Evolutionary conservation across 78 protist genomes (phyloP).

Genomic region (Tieghemostelium lacteum): DNA sequence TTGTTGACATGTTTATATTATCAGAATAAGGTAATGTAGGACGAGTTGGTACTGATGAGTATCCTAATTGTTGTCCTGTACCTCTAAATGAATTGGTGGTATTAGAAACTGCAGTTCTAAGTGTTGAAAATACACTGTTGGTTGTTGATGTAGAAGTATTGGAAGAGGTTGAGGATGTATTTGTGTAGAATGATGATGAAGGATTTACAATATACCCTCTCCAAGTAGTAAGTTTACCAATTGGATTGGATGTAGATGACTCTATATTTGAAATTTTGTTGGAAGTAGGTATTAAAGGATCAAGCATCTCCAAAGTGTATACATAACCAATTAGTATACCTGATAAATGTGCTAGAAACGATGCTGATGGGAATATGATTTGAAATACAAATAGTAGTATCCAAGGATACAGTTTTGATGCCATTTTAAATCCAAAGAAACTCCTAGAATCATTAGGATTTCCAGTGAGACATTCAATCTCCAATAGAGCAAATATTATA

Average conservation of each 20-base stretch:
- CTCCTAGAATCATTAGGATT: neutral
- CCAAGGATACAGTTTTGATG: slow-evolving; percentile 51
- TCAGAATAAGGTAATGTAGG: no score
- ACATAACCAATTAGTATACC: slow-evolving; percentile 49
- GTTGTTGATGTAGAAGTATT: neutral
- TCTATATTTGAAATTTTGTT: neutral
- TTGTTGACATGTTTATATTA: no score
- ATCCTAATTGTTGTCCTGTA: neutral
- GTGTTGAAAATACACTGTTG: neutral
- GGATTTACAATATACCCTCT: slow-evolving; percentile 32
- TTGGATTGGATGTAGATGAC: neutral
- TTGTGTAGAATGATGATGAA: slow-evolving; percentile 17
- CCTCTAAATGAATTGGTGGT: no score
- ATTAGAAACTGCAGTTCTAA: no score
- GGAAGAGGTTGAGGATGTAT: neutral
- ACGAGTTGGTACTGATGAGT: no score
- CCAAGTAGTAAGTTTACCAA: neutral
- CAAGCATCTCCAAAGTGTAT: slow-evolving; percentile 8
- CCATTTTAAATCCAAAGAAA: slow-evolving; percentile 7
- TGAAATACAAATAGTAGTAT: slow-evolving; percentile 1
- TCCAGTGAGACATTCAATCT: slow-evolving; percentile 8
- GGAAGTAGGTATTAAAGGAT: slow-evolving; percentile 8
- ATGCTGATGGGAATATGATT: slow-evolving; percentile 1
- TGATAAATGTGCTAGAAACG: slow-evolving; percentile 42
- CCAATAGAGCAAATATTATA: slow-evolving; percentile 26